These are phyloP conservation scores for Oryza australiensis DNA, from an alignment of 176 grass and related monocot genomes.

Conservation along the genomic window DNA sequence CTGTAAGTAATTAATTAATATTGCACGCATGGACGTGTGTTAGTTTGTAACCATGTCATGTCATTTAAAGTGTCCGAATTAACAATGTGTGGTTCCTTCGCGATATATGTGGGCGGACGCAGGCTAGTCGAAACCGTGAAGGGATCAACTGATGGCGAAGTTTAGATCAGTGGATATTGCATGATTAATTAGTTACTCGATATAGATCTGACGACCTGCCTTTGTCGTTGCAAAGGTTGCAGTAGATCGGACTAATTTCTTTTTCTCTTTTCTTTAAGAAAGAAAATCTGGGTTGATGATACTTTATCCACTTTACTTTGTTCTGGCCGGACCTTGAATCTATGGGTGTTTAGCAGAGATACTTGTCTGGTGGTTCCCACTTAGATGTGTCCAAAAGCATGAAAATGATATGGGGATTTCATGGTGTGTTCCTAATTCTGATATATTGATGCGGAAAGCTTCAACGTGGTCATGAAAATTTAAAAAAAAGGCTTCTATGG, in stretches of 20 bases:
- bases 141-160: not conserved
- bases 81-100: not conserved
- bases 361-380: not conserved
- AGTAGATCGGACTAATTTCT: not conserved
- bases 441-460: too few relatives aligned
- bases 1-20: not conserved
- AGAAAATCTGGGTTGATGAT: not conserved
- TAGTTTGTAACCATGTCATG: not conserved
- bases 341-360: not conserved
- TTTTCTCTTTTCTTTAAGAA: not conserved
- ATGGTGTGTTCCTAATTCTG: too few relatives aligned
- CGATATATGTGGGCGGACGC: not conserved
- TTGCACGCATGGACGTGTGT: not conserved
- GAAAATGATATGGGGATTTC: too few relatives aligned
- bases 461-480: too few relatives aligned
- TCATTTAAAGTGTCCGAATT: not conserved
- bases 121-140: constrained; percentile 1
- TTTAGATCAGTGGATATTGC: not conserved
- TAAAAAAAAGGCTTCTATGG: too few relatives aligned
- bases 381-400: not conserved
- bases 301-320: not conserved
- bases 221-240: not conserved
- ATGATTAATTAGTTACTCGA: not conserved
- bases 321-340: not conserved
- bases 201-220: not conserved